Evolutionary conservation across 148 eudicot genomes (phyloP), one percentile per base, ranked within the genome.

Genomic region (Fagopyrum tataricum): DNA sequence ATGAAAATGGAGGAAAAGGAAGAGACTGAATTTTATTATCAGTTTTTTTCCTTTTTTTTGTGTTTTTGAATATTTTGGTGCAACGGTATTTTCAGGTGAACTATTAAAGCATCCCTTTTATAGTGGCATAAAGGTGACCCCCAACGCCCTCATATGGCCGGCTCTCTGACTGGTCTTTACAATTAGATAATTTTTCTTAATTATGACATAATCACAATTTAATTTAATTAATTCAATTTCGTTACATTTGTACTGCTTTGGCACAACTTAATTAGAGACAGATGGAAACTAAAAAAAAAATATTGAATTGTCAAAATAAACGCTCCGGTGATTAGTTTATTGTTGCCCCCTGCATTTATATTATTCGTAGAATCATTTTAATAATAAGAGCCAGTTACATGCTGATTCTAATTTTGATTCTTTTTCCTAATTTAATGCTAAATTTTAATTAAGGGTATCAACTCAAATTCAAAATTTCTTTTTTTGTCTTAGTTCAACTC

Each of bases 21-120:
- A 0, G 15, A 64, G 69, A 64, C 6, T 4, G 18, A 18, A 1
- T 31, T 31, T 18, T 4, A 13, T 64, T 37, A 5, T 64, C 15
- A 24, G n/a, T 17, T 24, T 55, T 20, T 59, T 0, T 59, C 15
- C 31, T 56, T 7, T 20, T 56, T 5, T 31, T 64, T 37, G 0
- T 14, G 31, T 24, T 58, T 64, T 62, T 62, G 40, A 14, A 64
- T 31, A 31, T 64, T 15, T 64, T 64, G 69, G 12, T 59, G 39
- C 39, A 59, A 59, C 66, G 39, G 66, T 49, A 49, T 59, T 23
- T 59, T 59, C 40, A 23, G 66, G 66, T 24, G 69, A 64, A 37
- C 43, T 39, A 39, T 64, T 31, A 64, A 37, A 39, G 44, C 20
- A 21, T 2, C 6, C 20, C 4, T 64, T 64, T 64, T 64, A 64